These are phyloP conservation scores for Colletotrichum sp. DNA, from an alignment of 2,329 filamentous ascomycete species.

Conservation along the genomic window DNA sequence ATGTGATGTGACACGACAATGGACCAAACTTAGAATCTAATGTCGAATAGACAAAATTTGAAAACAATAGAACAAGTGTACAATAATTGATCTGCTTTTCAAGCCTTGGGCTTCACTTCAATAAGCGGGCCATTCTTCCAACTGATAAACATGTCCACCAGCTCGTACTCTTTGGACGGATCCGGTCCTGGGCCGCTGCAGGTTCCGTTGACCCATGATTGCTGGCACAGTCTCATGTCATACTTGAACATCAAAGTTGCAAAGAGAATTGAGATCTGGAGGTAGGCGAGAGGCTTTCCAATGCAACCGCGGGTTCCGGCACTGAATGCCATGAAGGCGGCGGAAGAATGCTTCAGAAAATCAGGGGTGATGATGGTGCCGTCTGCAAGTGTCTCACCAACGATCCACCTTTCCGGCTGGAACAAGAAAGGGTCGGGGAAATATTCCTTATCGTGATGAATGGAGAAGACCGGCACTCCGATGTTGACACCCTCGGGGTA, in stretches of 20 bases:
- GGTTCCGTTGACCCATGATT: neutral
- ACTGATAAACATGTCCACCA: constrained; percentile 6
- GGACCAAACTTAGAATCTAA: neutral
- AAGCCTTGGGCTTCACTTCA: neutral
- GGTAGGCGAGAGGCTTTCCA: neutral
- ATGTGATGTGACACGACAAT: neutral
- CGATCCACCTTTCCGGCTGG: constrained; percentile 1
- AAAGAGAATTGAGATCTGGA: neutral
- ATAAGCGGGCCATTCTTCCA: neutral
- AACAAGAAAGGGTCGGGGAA: neutral
- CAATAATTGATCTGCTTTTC: neutral
- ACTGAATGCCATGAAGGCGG: constrained; percentile 5
- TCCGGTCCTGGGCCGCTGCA: neutral
- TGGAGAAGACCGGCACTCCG: constrained; percentile 1
- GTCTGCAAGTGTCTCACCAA: neutral
- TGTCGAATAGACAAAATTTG: neutral
- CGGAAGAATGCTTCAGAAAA: neutral
- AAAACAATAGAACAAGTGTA: neutral
- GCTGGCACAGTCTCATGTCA: neutral
- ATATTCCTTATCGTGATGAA: constrained; percentile 1
- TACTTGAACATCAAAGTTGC: neutral
- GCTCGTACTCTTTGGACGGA: neutral
- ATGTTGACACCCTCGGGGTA: neutral
- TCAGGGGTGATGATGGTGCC: neutral
- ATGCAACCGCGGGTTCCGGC: constrained; percentile 4